phyloP scores from a whole-genome alignment of 441 rosid genomes.

The Adansonia madagascariensis region DNA sequence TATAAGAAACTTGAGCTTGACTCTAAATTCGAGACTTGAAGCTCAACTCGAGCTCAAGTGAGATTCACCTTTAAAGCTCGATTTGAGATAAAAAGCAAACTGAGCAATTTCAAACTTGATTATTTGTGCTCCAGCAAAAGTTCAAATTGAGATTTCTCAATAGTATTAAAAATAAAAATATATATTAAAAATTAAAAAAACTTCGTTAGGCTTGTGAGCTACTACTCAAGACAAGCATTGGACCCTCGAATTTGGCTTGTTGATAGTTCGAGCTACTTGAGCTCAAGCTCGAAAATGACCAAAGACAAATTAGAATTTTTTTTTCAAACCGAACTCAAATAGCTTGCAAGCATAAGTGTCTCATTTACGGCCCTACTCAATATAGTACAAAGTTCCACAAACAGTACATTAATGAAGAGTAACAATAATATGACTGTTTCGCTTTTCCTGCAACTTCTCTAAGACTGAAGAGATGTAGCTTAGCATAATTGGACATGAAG shows the following conservation, averaged over 20 bases:
- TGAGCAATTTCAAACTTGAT: background rate
- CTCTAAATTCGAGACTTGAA: background rate
- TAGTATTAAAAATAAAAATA: no score
- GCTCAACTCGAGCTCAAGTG: background rate
- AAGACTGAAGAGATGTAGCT: background rate
- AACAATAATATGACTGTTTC: background rate
- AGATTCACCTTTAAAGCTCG: background rate
- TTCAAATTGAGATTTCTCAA: background rate
- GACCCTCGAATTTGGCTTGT: no score
- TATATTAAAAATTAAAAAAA: background rate
- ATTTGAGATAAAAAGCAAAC: background rate
- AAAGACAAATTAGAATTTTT: no score
- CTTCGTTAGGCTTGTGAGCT: background rate
- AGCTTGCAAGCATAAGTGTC: no score
- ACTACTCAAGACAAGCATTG: background rate
- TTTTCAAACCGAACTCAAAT: no score
- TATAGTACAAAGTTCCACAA: background rate
- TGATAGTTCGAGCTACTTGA: no score
- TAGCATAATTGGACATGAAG: background rate
- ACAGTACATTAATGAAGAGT: background rate
- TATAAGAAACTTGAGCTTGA: background rate
- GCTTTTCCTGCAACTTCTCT: background rate
- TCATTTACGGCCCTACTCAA: background rate
- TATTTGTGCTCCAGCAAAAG: background rate
- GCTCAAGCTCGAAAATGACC: no score